Base-by-base conservation (phyloP, 768 basidiomycete genomes). In the Kwoniella europaea region DNA sequence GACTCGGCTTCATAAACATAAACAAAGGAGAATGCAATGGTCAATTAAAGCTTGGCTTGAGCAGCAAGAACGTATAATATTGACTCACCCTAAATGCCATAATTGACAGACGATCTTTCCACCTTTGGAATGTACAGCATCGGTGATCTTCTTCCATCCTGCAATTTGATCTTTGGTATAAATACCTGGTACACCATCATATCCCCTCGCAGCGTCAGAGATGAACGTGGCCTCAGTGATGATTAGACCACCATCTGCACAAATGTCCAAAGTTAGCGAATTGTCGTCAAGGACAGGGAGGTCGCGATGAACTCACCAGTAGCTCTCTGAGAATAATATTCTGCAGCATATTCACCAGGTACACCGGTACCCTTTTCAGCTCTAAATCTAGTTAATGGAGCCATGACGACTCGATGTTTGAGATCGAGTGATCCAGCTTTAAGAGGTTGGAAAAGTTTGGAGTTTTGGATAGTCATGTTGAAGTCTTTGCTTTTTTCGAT, bases 121-220 rank as follows among this genome's bases (percentile, higher is more conserved):
- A 4, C 86, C 86, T 55, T 87, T 85, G 2, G 85, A 86, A 73
- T 91, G 90, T 0, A 90, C 89, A 0, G 86, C 87, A 10, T 87
- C 85, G 10, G 87, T 87, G 18, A 92, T 80, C 84, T 86, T 78
- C 76, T 87, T 88, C 90, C 89, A 91, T 0, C 83, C 88, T 0
- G 74, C 68, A 41, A 86, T 86, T 72, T 92, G 91, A 22, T 86
- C 68, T 2, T 86, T 35, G 15, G 52, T 68, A 41, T 63, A 68
- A 3, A 68, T 63, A 15, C 67, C 67, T 2, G 72, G 72, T 12
- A 68, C 72, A 46, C 43, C 22, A 22, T 69, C 59, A 44, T 69
- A 65, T 10, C 72, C 67, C 18, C 72, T 55, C 12, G 72, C 72
- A 43, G 56, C 64, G 29, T 69, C 65, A 18, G 63, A 56, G 58